Base-by-base conservation (phyloP, 805 yeast genomes). In the Metschnikowia dekortorum region DNA sequence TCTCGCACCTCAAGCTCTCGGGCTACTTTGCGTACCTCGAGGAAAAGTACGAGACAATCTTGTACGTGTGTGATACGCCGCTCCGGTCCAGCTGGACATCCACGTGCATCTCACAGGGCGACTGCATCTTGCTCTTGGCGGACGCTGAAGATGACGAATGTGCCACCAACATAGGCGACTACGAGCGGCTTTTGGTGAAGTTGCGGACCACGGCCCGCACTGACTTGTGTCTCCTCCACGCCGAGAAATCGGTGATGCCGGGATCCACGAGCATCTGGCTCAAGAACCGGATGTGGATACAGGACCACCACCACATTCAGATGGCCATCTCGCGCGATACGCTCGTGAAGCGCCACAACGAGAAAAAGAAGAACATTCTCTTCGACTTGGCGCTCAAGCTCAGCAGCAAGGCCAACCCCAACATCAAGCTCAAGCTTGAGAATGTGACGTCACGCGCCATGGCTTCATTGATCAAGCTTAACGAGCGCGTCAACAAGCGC, bases 41-140 rank as follows among this genome's bases (percentile, higher is more conserved):
- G 71, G 97, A 91, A 60, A 79, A 81, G 54, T 88, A 84, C 64
- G 89, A 92, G 57, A 85, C 89, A n/a, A 86, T 94, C 4, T 81
- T 92, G 1, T 94, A 92, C 61, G 83, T 92, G 10, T 91, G 94
- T 28, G 98, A 94, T 60, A 83, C 97, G 0, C 77, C 87, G 0
- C 82, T 86, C 2, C 83, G 82, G 56, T 87, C 97, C 0, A 78
- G 83, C 16, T 92, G 99, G 99, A 89, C 97, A 0, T 78, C 82
- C 8, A 89, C 97, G 0, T 94, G 98, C 65, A 86, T 92, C 38
- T 83, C 91, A 8, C 97, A 92, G 66, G 98, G 96, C 14, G 98
- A 92, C 66, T 91, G 97, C 70, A 82, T 92, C n/a, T 71, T 94
- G 32, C 70, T 94, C 14, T 67, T 94, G 13, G 97, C 97, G 0